A percentile compares a stretch with the other conserved stretches of the same genome.
These are phyloP conservation scores for Fusarium sp. DNA, from an alignment of 2,329 filamentous ascomycete species.

Conservation along the genomic window DNA sequence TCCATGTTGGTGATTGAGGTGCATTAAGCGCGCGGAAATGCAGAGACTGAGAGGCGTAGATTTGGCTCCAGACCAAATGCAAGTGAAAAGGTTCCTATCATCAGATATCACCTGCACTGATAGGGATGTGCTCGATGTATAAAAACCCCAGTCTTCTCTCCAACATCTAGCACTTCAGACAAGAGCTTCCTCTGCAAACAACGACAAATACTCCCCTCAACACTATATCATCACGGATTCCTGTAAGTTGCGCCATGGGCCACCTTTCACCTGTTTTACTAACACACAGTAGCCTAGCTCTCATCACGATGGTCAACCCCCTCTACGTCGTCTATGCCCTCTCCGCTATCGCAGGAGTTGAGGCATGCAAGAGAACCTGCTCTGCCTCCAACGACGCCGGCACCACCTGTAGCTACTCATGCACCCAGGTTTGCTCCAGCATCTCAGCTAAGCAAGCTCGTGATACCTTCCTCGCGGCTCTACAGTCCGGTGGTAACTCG, in stretches of 20 bases:
- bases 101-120: fast-evolving
- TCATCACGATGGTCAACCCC: not conserved
- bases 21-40: not conserved
- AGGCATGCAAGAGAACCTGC: conserved; percentile 8
- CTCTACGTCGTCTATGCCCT: not conserved
- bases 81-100: not conserved
- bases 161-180: not conserved
- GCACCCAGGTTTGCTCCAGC: not conserved
- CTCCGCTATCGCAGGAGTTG: not conserved
- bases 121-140: not conserved
- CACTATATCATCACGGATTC: not conserved
- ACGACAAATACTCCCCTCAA: fast-evolving
- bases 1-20: not conserved
- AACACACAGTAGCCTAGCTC: fast-evolving
- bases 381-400: not conserved
- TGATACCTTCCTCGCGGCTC: not conserved
- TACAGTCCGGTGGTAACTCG: not conserved
- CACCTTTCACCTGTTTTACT: not conserved
- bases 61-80: not conserved
- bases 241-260: not conserved
- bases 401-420: not conserved
- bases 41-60: not conserved
- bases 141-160: not conserved
- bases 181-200: not conserved
- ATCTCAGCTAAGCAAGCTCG: conserved; percentile 2